These are phyloP conservation scores for Penicillium brevicompactum DNA, from an alignment of 2,329 filamentous ascomycete genomes.

Conservation along the genomic window DNA sequence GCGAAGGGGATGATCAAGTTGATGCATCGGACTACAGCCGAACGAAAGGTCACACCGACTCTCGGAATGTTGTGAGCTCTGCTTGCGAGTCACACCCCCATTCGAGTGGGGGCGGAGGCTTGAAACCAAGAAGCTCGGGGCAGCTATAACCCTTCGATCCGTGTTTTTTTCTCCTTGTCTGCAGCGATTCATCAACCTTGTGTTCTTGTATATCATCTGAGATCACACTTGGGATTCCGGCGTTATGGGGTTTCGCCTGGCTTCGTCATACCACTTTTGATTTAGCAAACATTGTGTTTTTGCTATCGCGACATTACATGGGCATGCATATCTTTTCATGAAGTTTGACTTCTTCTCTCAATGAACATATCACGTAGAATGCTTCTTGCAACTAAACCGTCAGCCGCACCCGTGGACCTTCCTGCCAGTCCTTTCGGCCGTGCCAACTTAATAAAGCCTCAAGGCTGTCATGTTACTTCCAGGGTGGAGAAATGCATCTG, in stretches of 20 bases:
- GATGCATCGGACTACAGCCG: not conserved
- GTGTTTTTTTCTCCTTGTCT: not conserved
- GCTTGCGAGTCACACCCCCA: not conserved
- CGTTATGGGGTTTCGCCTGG: not conserved
- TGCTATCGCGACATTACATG: not conserved
- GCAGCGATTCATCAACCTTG: constrained; percentile 1
- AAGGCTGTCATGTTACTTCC: too few relatives aligned
- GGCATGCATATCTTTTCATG: too few relatives aligned
- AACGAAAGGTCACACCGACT: not conserved
- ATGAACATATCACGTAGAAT: too few relatives aligned
- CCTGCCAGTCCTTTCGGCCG: too few relatives aligned
- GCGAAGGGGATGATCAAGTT: not conserved
- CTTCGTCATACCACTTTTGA: not conserved
- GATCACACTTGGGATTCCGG: not conserved
- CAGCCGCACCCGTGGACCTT: too few relatives aligned
- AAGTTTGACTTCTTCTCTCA: too few relatives aligned
- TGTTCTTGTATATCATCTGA: not conserved
- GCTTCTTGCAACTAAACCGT: too few relatives aligned
- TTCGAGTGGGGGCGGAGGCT: constrained; percentile 7
- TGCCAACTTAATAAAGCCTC: too few relatives aligned
- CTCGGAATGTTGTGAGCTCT: constrained; percentile 13
- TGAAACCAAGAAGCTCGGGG: constrained; percentile 15
- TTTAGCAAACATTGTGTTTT: not conserved
- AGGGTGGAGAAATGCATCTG: too few relatives aligned
- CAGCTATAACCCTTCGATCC: constrained; percentile 9